Base-by-base conservation (phyloP, 345 rosid species). In the Populus nigra region DNA sequence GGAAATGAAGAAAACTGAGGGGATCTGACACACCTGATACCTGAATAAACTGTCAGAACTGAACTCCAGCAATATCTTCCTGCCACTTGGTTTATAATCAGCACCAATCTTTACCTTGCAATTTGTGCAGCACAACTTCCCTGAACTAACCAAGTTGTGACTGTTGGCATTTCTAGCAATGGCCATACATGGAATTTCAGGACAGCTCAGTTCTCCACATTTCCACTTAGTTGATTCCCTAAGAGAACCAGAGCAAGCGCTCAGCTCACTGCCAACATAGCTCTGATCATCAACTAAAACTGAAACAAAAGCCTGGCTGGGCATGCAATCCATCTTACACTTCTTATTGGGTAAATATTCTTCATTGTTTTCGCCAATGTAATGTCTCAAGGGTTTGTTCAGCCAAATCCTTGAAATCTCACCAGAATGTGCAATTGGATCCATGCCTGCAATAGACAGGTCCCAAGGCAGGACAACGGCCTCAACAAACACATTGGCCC, bases 401-500 rank as follows among this genome's bases (percentile, higher is more conserved):
- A 15, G 41, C 75, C 68, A 66, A 68, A 75, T 82, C 77, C 49
- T 73, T 69, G 76, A 66, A 78, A 53, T 73, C 47, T 78, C 69
- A 69, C 67, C 76, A 20, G 69, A 73, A 82, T 69, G 78, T 35
- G 49, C 3, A 70, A 75, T 78, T 77, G 81, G 89, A 78, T 83
- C 87, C 76, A 84, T 85, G 71, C 75, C 88, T 76, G 81, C 41
- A 81, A 93, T 86, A 84, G 82, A 79, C 74, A 95, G 83, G 81
- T 88, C 88, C 95, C 92, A 93, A 55, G 98, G 96, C 81, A 91
- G 78, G 83, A 93, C 63, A 49, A 85, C 47, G 55, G 91, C 97
- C 90, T 94, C 99, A 29, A 84, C 85, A 81, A 90, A 90, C 73
- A 81, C 71, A 66, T 85, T 77, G 68, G 83, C 76, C 39, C 80